phyloP scores from a whole-genome alignment of 176 grass and related monocot genomes.

The Stipa capillata region DNA sequence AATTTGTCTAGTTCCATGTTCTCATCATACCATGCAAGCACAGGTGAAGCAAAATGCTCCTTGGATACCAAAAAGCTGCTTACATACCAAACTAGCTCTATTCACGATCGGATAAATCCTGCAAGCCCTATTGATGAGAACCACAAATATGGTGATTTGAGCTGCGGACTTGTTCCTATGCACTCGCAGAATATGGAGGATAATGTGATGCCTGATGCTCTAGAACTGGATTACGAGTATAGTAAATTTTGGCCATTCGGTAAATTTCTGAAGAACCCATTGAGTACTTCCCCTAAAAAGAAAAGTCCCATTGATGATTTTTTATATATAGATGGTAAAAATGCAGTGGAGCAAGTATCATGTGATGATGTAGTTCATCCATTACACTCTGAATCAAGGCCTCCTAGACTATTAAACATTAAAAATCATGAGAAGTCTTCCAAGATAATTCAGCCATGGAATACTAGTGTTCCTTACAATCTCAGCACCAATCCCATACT shows the following conservation, averaged over 20 bases:
- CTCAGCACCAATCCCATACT: conserved; percentile 65
- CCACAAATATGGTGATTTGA: conserved; percentile 24
- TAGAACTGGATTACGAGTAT: conserved; percentile 32
- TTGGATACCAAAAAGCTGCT: conserved; percentile 32
- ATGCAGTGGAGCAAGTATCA: conserved; percentile 29
- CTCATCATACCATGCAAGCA: conserved; percentile 20
- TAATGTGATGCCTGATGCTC: conserved; percentile 14
- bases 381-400: conserved; percentile 33
- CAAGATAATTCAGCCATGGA: conserved; percentile 34
- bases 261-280: conserved; percentile 36
- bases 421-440: conserved; percentile 21
- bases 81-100: conserved; percentile 28
- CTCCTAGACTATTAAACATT: neutral
- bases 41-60: conserved; percentile 19
- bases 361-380: conserved; percentile 16
- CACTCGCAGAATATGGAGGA: conserved; percentile 20
- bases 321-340: conserved; percentile 11
- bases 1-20: conserved; percentile 28
- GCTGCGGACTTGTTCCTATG: conserved; percentile 8
- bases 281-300: conserved; percentile 4
- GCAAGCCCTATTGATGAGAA: conserved; percentile 11
- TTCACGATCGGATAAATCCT: conserved; percentile 22
- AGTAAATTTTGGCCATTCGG: conserved; percentile 51
- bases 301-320: conserved; percentile 4
- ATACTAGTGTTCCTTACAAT: conserved; percentile 43